These are phyloP conservation scores for Haplosporangium sp. DNA, from an alignment of 371 early-diverging fungal genomes.

Conservation along the genomic window DNA sequence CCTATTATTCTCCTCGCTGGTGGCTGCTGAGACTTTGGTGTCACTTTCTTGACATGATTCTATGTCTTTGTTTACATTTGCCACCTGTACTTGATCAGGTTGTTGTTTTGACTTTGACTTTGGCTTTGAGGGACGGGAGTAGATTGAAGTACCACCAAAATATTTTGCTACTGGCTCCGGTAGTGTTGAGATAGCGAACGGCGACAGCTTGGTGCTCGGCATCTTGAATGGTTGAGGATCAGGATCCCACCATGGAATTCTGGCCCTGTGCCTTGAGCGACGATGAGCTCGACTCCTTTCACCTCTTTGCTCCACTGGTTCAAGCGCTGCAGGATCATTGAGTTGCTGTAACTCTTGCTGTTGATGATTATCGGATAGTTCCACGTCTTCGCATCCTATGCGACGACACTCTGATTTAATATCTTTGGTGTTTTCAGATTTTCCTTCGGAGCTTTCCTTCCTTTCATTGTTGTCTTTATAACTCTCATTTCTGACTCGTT, in stretches of 20 bases:
- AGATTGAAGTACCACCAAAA: slow-evolving; percentile 42
- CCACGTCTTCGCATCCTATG: neutral
- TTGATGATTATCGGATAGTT: slow-evolving; percentile 3
- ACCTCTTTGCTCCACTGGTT: neutral
- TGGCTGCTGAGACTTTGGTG: neutral
- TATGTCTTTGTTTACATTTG: neutral
- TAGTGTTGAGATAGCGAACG: slow-evolving; percentile 43
- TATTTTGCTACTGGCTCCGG: slow-evolving; percentile 35
- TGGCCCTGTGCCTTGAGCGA: neutral
- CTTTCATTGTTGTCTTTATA: neutral
- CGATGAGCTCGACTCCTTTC: neutral
- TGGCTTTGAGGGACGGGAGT: slow-evolving; percentile 5
- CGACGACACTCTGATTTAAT: neutral
- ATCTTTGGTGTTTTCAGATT: too few relatives aligned
- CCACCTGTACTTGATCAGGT: neutral
- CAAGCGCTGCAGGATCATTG: neutral
- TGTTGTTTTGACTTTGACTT: neutral
- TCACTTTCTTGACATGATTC: neutral
- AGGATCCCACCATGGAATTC: slow-evolving; percentile 53
- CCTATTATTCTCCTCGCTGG: too few relatives aligned
- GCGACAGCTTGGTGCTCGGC: slow-evolving; percentile 40
- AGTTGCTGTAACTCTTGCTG: slow-evolving; percentile 8
- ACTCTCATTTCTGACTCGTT: neutral
- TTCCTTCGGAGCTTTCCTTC: neutral
- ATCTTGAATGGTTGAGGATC: slow-evolving; percentile 46